Percentiles rank a stretch among this genome's conserved stretches.
Conservation (phyloP, 2,329 filamentous ascomycete genomes). For the Sclerotinia spermophila region DNA sequence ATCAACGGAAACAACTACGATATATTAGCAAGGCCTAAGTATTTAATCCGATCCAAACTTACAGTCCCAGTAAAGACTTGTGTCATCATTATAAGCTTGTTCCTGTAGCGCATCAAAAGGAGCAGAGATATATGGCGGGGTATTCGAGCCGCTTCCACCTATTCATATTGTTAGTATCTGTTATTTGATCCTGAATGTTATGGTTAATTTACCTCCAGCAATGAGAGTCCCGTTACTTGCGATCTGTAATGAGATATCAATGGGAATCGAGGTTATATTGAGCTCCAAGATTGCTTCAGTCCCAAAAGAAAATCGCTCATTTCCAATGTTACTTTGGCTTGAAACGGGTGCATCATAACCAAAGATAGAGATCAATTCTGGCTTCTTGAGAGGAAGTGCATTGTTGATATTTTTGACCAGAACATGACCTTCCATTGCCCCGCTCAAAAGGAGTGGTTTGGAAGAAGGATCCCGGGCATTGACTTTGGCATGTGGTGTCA, state of each 20-base stretch:
- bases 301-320: background rate
- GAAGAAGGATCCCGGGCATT: constrained; percentile 50
- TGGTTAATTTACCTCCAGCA: background rate
- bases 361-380: constrained; percentile 53
- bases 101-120: background rate
- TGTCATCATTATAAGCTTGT: background rate
- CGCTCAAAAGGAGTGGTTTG: constrained; percentile 25
- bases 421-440: constrained; percentile 60
- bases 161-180: background rate
- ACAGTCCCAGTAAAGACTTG: background rate
- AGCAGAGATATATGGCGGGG: background rate
- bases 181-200: background rate
- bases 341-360: constrained; percentile 50
- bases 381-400: constrained; percentile 50
- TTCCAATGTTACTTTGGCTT: background rate
- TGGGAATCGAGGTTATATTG: background rate
- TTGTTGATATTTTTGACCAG: constrained; percentile 57
- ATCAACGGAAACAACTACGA: background rate
- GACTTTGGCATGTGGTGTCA: constrained; percentile 49
- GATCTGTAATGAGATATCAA: background rate
- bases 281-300: background rate
- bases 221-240: background rate
- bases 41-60: background rate
- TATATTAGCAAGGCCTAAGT: background rate
- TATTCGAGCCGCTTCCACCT: background rate